Conservation (phyloP, 2,329 filamentous ascomycete genomes). For the Aspergillus flavus region DNA sequence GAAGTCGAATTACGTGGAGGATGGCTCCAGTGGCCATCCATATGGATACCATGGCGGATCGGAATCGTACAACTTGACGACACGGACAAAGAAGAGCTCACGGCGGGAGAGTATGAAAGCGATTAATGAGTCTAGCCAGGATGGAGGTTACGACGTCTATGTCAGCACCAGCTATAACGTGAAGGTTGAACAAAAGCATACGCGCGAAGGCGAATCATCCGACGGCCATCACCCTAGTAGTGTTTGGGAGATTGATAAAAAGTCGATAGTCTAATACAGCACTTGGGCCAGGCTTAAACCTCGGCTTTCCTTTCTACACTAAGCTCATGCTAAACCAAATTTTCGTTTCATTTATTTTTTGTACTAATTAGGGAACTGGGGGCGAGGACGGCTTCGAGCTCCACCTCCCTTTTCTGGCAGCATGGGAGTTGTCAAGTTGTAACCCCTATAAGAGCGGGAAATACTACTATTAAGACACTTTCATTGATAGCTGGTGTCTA, state of each 20-base stretch:
- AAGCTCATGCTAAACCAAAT: not conserved
- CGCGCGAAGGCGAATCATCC: not conserved
- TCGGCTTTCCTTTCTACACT: not conserved
- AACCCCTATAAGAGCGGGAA: not conserved
- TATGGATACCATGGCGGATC: not conserved
- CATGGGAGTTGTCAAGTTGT: not conserved
- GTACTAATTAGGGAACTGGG: not conserved
- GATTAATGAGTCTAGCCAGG: conserved; percentile 1
- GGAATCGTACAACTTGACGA: conserved; percentile 1
- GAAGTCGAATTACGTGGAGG: not conserved
- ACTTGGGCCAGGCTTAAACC: not conserved
- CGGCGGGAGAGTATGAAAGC: conserved; percentile 6
- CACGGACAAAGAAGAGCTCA: not conserved
- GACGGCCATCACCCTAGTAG: conserved; percentile 1
- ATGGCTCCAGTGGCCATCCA: not conserved
- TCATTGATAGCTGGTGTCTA: not conserved
- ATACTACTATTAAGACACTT: not conserved
- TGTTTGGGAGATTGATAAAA: conserved; percentile 12
- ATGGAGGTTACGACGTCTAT: conserved; percentile 4
- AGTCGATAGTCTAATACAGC: not conserved
- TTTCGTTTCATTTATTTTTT: not conserved
- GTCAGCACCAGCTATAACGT: conserved; percentile 6
- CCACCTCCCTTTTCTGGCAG: not conserved
- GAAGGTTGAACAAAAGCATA: not conserved
- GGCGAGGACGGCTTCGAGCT: not conserved